A percentile compares a stretch with the other conserved stretches of the same genome.
phyloP scores from a whole-genome alignment of 495 filamentous ascomycete species.

The Pyrenula massariospora region DNA sequence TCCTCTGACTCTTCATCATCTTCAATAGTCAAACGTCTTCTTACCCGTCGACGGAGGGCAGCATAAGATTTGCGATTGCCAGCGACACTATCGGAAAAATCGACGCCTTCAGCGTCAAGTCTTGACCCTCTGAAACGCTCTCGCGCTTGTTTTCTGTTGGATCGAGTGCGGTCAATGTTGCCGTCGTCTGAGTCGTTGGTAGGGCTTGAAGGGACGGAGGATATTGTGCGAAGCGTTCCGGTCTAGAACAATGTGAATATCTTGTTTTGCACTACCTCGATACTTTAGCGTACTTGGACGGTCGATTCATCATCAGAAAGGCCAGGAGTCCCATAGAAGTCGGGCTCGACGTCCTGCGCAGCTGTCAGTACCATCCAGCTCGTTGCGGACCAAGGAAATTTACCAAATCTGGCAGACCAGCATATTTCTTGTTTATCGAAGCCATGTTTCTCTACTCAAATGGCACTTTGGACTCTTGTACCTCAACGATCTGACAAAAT shows the following conservation, averaged over 20 bases:
- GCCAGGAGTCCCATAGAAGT: conserved; percentile 92
- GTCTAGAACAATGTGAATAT: conserved; percentile 30
- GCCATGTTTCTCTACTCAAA: background rate
- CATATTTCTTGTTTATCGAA: conserved; percentile 60
- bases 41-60: conserved; percentile 52
- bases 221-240: conserved; percentile 52
- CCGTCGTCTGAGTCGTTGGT: conserved; percentile 37
- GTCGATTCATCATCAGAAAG: conserved; percentile 82
- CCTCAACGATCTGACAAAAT: no score
- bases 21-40: conserved; percentile 36
- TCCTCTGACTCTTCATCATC: conserved; percentile 49
- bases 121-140: conserved; percentile 62
- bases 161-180: conserved; percentile 60
- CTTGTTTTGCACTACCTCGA: conserved; percentile 3
- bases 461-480: no score
- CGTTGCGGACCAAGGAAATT: conserved; percentile 9
- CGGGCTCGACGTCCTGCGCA: conserved; percentile 56
- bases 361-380: conserved; percentile 4
- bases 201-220: conserved; percentile 33
- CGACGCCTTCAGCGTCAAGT: conserved; percentile 61
- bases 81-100: conserved; percentile 73
- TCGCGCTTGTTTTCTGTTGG: conserved; percentile 69
- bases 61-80: conserved; percentile 72
- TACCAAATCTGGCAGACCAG: conserved; percentile 74
- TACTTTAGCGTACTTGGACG: conserved; percentile 43